Base-by-base conservation (phyloP, 805 yeast species). In the Ogataea philodendri region DNA sequence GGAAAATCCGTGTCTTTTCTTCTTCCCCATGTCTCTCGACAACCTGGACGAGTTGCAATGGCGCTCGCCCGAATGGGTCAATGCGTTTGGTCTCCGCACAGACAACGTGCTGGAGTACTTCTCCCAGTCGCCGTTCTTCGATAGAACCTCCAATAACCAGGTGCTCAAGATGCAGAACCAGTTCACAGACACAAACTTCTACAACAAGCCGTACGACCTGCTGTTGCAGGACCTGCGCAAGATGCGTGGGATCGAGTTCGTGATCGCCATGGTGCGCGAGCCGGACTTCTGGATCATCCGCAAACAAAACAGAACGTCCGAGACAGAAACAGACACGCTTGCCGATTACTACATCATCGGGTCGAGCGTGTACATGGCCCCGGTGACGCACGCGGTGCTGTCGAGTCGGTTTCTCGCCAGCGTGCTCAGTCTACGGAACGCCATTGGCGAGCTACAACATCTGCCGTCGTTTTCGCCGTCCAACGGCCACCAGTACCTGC, bases 31-130 rank as follows among this genome's bases (percentile, higher is more conserved):
- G 50, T 22, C 47, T 3, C 27, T 15, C 44, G 49, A 26, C 49
- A 69, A 32, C 19, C 66, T 89, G 17, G 97, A 89, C 55, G 97
- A 90, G 52, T 71, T 93, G 26, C 97, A 89, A 59, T 93, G 98
- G 98, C 77, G 89, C 47, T 82, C 93, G 3, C 97, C 98, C 1
- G 98, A 93, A 60, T 93, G 96, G 94, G 87, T 93, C 45, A 95
- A 88, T 56, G 75, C 81, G 35, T 80, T 79, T 57, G 97, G 96
- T 0, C 72, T 93, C 15, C 72, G 88, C 28, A 84, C 95, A 0
- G 95, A 81, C 35, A 93, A 89, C 55, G 96, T 93, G 1, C 70
- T 93, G 14, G 97, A 93, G 41, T 93, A 93, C 62, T 89, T 93
- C 54, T 69, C 96, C 4, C 85, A 86, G 49, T 85, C 96, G 3